Base-by-base conservation (phyloP, 495 filamentous ascomycete genomes). In the Penicillium pulvis region DNA sequence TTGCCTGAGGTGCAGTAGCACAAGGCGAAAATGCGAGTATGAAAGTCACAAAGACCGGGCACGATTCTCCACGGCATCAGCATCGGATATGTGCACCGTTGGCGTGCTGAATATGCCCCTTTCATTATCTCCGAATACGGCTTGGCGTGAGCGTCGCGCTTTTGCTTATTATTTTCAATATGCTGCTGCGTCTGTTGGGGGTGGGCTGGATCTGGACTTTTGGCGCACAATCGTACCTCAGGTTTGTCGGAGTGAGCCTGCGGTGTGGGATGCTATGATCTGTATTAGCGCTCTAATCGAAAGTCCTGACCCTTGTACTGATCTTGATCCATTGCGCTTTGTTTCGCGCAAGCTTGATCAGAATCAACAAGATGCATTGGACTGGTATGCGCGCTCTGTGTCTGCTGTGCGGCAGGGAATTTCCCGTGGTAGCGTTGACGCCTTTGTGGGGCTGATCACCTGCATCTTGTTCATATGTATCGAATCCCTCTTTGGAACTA, bases 401-500 rank as follows among this genome's bases (percentile, higher is more conserved):
- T 75, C 77, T 24, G 74, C 79, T 14, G 75, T 86, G 54, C 76
- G 78, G 1, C 63, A 62, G 60, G 63, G 81, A 16, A 80, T 85
- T 17, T 66, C 71, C 17, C 57, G 67, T 17, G 73, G 72, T 10
- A 49, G 41, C 4, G 50, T 69, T 6, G 71, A 75, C 46, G 52
- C 62, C 10, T 71, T 74, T 44, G 67, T 75, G 28, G 73, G 71
- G 10, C 64, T 87, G 33, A 70, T 87, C 9, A 84, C 72, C 3
- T 86, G 83, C 52, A 63, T 84, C 1, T 71, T 87, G 24, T 87
- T 85, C 48, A 79, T 85, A 14, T 85, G 81, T 62, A 80, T 87
- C 39, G 84, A 86, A 61, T 71, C 79, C 30, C 68, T 86, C 49
- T 75, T 79, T 46, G 80, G 76, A 11, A 58, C 61, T 12, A 26